A percentile compares a stretch with the other conserved stretches of the same genome.
These are phyloP conservation scores for Tulasnella calospora DNA, from an alignment of 768 basidiomycete species.

Conservation along the genomic window DNA sequence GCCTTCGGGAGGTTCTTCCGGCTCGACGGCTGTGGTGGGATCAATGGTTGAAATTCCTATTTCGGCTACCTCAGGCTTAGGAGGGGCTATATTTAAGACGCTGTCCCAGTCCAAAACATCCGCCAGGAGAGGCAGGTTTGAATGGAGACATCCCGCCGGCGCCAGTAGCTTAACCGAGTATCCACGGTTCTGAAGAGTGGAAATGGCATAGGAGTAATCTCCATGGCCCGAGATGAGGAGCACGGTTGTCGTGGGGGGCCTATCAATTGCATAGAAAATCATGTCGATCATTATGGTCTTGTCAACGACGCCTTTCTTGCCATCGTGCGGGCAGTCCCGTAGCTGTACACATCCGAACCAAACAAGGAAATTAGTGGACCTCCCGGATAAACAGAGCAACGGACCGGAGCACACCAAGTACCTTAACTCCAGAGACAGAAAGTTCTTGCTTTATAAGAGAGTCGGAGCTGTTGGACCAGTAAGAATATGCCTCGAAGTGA, in stretches of 20 bases:
- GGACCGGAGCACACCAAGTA: constrained; percentile 42
- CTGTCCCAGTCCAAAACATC: neutral
- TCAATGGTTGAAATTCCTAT: neutral
- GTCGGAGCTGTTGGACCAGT: constrained; percentile 38
- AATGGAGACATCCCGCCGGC: constrained; percentile 30
- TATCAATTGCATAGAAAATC: constrained; percentile 59
- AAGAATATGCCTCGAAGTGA: constrained; percentile 52
- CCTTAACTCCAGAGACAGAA: constrained; percentile 45
- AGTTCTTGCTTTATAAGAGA: constrained; percentile 35
- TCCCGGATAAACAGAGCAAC: constrained; percentile 33
- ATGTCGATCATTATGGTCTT: constrained; percentile 62
- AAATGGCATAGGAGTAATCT: constrained; percentile 59
- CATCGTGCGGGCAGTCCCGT: constrained; percentile 24
- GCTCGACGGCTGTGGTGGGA: neutral
- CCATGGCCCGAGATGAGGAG: constrained; percentile 62
- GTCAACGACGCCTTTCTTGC: constrained; percentile 40
- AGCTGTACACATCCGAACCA: constrained; percentile 37
- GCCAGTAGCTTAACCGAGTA: constrained; percentile 51
- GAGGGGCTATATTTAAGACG: neutral
- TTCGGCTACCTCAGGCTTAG: neutral
- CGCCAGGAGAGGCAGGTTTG: neutral
- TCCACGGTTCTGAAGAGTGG: constrained; percentile 50
- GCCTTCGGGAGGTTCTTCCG: neutral
- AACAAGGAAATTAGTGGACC: constrained; percentile 38
- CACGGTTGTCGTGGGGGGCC: constrained; percentile 49